Conservation (phyloP, 768 basidiomycete species). For the Chalciporus sphaerocephalus region DNA sequence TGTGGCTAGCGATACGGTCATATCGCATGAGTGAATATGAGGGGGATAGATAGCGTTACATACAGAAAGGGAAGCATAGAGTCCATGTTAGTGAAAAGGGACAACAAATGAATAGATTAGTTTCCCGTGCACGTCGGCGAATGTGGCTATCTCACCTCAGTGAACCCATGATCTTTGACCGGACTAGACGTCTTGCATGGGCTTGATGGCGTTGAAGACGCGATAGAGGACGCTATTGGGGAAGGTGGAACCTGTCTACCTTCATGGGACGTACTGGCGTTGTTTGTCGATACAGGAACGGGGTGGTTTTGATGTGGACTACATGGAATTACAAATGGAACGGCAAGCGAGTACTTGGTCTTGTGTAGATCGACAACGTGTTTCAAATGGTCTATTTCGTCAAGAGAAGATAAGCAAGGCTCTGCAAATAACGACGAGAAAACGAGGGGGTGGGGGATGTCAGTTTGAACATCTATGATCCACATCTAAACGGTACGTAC, state of each 20-base stretch:
- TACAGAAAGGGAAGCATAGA: too few species aligned
- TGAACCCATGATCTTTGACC: conserved; percentile 10
- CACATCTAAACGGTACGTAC: conserved; percentile 34
- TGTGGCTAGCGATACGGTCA: conserved; percentile 1
- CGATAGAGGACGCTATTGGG: conserved; percentile 20
- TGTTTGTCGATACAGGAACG: background rate
- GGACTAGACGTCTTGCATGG: conserved; percentile 28
- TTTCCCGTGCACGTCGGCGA: background rate
- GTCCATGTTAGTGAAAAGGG: too few species aligned
- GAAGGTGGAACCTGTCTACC: conserved; percentile 17
- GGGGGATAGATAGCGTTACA: too few species aligned
- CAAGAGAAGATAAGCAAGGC: conserved; percentile 46
- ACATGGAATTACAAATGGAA: conserved; percentile 46
- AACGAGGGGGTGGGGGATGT: background rate
- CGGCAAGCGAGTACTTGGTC: conserved; percentile 42
- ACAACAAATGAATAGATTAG: background rate
- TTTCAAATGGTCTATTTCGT: conserved; percentile 57
- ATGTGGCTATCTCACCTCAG: background rate
- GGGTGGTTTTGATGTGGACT: conserved; percentile 6
- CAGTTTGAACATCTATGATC: background rate
- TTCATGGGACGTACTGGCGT: background rate
- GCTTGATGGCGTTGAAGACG: conserved; percentile 29
- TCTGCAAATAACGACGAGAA: conserved; percentile 28
- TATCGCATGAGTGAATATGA: background rate
- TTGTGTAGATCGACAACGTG: conserved; percentile 50